Base-by-base conservation (phyloP, 2,329 filamentous ascomycete species). In the Exserohilum turcica region DNA sequence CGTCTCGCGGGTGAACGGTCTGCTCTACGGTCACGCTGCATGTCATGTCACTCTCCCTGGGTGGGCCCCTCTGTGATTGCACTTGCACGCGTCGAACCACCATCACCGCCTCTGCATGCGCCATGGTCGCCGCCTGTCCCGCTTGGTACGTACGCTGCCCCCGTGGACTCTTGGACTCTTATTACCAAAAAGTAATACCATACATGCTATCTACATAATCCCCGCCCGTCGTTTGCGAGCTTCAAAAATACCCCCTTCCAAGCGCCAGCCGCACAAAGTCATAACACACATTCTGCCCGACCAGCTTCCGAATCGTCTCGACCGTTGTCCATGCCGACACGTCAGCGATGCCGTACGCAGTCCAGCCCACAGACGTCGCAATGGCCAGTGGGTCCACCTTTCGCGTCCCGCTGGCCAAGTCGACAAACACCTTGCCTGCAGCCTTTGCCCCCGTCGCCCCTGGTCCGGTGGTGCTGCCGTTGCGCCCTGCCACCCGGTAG, bases 201-300 rank as follows among this genome's bases (percentile, higher is more conserved):
- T n/a, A n/a, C n/a, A n/a, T n/a, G n/a, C 18, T 43, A 32, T 40
- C 38, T 28, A 13, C 38, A n/a, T n/a, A 3, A 28, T 12, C 15
- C 7, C 8, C 8, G n/a, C 2, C 9, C 38, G 15, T 40, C n/a
- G n/a, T n/a, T n/a, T n/a, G n/a, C n/a, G n/a, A n/a, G n/a, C 47
- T 56, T 60, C 76, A 81, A 63, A 79, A 83, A 58, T 84, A 65
- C 16, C 80, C 80, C 63, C 83, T 75, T 19, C 84, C 84, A 59
- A 81, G 83, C 33, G 90, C 89, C 69, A 94, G 78, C 43, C 90
- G 82, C 36, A 94, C 91, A 77, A 95, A 95, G 75, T 90, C 92
- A 74, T 91, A 93, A 5, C 89, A 89, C 51, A 94, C 90, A 71
- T 94, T 94, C 76, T 94, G 90, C 8, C 91, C 91, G 9, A 93